phyloP scores from a whole-genome alignment of 805 yeast genomes.

The Priceomyces fermenticarens region DNA sequence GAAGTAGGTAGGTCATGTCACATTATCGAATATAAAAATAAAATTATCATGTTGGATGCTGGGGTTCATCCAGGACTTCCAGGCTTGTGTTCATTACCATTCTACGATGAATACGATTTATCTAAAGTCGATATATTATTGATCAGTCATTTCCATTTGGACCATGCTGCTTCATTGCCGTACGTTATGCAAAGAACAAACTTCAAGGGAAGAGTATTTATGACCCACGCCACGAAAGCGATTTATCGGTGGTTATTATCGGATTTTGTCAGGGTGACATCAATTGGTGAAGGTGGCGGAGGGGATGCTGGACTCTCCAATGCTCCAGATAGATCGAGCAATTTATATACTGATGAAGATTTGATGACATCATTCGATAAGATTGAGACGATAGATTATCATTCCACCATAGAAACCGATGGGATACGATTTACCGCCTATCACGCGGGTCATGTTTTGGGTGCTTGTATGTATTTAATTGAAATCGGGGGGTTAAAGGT shows the following conservation, averaged over 20 bases:
- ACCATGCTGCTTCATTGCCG: constrained; percentile 97
- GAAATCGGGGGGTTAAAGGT: constrained; percentile 91
- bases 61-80: constrained; percentile 96
- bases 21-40: constrained; percentile 85
- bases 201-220: constrained; percentile 92
- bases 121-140: constrained; percentile 81
- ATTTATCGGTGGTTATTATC: constrained; percentile 92
- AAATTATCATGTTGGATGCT: constrained; percentile 94
- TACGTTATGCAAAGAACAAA: constrained; percentile 96
- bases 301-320: constrained; percentile 17
- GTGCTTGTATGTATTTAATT: constrained; percentile 96
- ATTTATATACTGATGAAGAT: constrained; percentile 87
- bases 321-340: constrained; percentile 28
- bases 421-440: constrained; percentile 96
- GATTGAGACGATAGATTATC: constrained; percentile 93
- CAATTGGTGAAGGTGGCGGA: constrained; percentile 49
- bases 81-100: constrained; percentile 90
- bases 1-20: constrained; percentile 98
- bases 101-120: constrained; percentile 91
- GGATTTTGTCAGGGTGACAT: constrained; percentile 91
- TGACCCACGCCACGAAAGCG: constrained; percentile 99
- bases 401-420: constrained; percentile 90
- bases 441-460: constrained; percentile 99
- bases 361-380: constrained; percentile 79
- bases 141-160: constrained; percentile 93